Evolutionary conservation across 306 rosid species (phyloP).

Genomic region (Heteromeles arbutifolia): DNA sequence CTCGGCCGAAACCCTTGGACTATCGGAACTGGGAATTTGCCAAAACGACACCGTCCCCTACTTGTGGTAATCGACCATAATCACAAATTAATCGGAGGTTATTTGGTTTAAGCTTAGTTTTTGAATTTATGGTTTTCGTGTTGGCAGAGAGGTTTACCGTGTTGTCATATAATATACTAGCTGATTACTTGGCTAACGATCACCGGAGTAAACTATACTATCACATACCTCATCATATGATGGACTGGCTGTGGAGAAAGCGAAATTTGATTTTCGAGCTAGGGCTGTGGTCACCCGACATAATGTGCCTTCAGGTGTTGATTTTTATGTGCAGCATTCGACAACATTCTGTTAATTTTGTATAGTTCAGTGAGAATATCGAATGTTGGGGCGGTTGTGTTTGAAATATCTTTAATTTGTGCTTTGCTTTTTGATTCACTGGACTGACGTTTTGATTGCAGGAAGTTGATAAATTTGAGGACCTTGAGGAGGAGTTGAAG

Average conservation of each 20-base stretch:
- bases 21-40: slow-evolving; percentile 73
- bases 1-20: slow-evolving; percentile 39
- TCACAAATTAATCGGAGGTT: neutral
- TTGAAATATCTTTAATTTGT: neutral
- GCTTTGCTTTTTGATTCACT: neutral
- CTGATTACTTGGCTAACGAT: slow-evolving; percentile 71
- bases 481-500: slow-evolving; percentile 62
- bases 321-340: neutral
- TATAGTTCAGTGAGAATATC: neutral
- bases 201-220: slow-evolving; percentile 64
- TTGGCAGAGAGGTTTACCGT: slow-evolving; percentile 63
- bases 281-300: slow-evolving; percentile 81
- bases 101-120: slow-evolving; percentile 8
- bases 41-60: slow-evolving; percentile 31
- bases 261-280: slow-evolving; percentile 58
- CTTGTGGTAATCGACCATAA: slow-evolving; percentile 35
- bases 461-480: slow-evolving; percentile 90
- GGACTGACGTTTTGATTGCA: slow-evolving; percentile 21
- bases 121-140: neutral
- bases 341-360: neutral
- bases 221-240: slow-evolving; percentile 57
- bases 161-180: slow-evolving; percentile 84
- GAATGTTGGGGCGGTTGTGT: neutral
- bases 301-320: slow-evolving; percentile 88
- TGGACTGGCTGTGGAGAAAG: slow-evolving; percentile 91